Conservation (phyloP, 164 flowering plant genomes). For the Sextonia rubra region DNA sequence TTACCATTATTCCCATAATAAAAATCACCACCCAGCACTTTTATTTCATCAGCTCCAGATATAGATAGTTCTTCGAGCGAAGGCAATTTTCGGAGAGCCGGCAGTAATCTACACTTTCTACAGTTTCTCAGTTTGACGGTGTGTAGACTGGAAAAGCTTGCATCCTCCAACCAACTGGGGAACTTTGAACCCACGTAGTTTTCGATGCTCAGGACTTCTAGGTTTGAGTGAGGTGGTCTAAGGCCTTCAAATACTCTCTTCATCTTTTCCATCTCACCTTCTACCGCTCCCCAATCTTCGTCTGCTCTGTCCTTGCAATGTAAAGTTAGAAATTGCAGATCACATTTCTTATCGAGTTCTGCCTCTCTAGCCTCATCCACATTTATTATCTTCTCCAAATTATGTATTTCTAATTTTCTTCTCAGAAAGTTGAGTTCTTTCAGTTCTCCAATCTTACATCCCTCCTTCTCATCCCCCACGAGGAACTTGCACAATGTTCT, state of each 20-base stretch:
- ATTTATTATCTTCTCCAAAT: not conserved
- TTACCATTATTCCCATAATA: not conserved
- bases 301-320: not conserved
- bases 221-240: not conserved
- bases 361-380: not conserved
- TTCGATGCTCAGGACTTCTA: not conserved
- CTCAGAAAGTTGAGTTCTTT: not conserved
- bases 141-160: not conserved
- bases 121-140: not conserved
- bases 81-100: not conserved
- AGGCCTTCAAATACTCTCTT: conserved; percentile 1
- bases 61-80: not conserved
- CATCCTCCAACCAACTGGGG: not conserved
- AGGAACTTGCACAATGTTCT: not conserved
- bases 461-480: not conserved
- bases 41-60: not conserved
- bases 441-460: conserved; percentile 6
- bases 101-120: not conserved
- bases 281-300: not conserved
- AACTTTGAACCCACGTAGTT: not conserved
- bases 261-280: not conserved
- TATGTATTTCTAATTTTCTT: not conserved
- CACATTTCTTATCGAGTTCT: not conserved
- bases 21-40: not conserved
- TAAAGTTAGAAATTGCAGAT: not conserved